A percentile compares a stretch with the other conserved stretches of the same genome.
phyloP scores from a whole-genome alignment of 768 basidiomycete genomes.

The Rhodotorula kratochvilovae region DNA sequence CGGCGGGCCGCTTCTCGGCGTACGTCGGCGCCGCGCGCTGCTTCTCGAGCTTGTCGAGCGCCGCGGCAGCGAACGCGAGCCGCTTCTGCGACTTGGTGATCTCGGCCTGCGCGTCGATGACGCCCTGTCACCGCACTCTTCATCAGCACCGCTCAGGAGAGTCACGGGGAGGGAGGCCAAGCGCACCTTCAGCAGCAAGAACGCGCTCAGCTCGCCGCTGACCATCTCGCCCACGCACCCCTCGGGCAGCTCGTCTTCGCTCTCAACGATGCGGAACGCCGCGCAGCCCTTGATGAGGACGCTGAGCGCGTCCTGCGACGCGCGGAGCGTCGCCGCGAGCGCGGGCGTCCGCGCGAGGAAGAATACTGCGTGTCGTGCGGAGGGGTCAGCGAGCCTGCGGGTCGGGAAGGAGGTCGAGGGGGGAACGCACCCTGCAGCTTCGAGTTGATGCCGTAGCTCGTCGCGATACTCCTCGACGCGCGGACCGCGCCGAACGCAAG shows the following conservation, averaged over 20 bases:
- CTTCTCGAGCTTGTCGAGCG: conserved; percentile 63
- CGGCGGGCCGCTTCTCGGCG: conserved; percentile 69
- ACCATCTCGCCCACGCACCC: conserved; percentile 84
- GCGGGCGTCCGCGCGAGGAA: conserved; percentile 63
- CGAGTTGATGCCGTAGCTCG: conserved; percentile 78
- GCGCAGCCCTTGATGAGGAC: conserved; percentile 85
- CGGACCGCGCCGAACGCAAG: conserved; percentile 73
- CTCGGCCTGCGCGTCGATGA: conserved; percentile 82
- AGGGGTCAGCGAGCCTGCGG: background rate
- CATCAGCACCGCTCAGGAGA: background rate
- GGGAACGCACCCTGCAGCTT: conserved; percentile 68
- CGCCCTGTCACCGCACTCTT: conserved; percentile 57
- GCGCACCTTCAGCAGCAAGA: conserved; percentile 78
- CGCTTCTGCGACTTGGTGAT: conserved; percentile 88
- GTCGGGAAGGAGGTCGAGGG: background rate
- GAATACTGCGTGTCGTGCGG: conserved; percentile 58
- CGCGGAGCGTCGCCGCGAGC: conserved; percentile 63
- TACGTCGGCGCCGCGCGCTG: conserved; percentile 67
- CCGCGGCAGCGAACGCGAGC: conserved; percentile 63
- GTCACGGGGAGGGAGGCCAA: background rate
- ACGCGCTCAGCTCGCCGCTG: conserved; percentile 66
- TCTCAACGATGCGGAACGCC: conserved; percentile 63
- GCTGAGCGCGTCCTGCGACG: conserved; percentile 51
- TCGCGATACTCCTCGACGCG: conserved; percentile 75
- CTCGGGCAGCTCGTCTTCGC: conserved; percentile 65